A percentile compares a stretch with the other conserved stretches of the same genome.
Evolutionary conservation across 768 basidiomycete species (phyloP).

Genomic region (Calvatia gigantea): DNA sequence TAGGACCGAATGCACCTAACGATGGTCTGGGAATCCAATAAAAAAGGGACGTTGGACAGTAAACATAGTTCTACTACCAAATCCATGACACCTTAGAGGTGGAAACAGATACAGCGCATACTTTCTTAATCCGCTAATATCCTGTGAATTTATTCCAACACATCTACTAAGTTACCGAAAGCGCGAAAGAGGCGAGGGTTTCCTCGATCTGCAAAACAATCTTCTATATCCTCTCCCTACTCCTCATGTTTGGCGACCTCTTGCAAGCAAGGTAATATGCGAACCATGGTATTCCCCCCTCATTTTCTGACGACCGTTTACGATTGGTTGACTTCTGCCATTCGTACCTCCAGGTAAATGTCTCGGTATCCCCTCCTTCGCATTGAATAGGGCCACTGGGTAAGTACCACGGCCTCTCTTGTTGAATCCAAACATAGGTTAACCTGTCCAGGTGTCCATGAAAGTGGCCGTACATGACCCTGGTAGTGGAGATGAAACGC

Average conservation of each 20-base stretch:
- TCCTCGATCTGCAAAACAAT: constrained; percentile 3
- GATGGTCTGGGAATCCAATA: no score
- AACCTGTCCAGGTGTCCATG: neutral
- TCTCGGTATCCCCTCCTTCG: neutral
- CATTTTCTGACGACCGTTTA: neutral
- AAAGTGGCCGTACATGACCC: neutral
- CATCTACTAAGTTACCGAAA: no score
- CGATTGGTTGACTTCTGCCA: neutral
- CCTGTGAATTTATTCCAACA: no score
- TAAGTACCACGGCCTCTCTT: constrained; percentile 2
- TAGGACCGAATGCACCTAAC: no score
- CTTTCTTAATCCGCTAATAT: no score
- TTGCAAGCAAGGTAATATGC: constrained; percentile 2
- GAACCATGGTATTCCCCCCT: neutral
- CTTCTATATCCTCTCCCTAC: constrained; percentile 1
- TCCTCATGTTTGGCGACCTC: neutral
- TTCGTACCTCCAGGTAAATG: neutral
- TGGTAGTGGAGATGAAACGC: neutral
- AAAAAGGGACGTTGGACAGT: no score
- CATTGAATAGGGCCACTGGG: neutral
- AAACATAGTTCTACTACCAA: no score
- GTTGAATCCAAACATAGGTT: neutral
- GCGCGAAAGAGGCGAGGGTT: no score
- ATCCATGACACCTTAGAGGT: no score
- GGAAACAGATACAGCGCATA: no score